Conservation (phyloP, 2,329 filamentous ascomycete species). For the Diaporthe sp. region DNA sequence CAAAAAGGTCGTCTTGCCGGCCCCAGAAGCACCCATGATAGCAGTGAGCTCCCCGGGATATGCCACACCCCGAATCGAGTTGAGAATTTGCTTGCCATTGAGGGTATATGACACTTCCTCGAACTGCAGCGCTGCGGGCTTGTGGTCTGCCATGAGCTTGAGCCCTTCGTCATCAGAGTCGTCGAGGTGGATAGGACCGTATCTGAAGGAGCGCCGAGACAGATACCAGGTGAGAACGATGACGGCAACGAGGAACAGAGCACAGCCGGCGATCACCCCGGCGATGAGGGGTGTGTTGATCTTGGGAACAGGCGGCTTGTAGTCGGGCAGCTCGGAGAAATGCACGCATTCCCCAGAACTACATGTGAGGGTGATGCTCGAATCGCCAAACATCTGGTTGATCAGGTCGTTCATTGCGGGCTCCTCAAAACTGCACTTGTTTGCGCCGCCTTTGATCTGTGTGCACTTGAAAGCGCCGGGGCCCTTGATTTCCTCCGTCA, state of each 20-base stretch:
- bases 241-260: conserved; percentile 88
- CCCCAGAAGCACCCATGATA: conserved; percentile 98
- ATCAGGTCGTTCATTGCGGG: conserved; percentile 94
- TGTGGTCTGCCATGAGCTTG: conserved; percentile 91
- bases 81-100: conserved; percentile 88
- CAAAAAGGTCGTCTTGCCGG: conserved; percentile 96
- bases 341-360: conserved; percentile 92
- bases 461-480: conserved; percentile 86
- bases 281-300: conserved; percentile 98
- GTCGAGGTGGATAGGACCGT: conserved; percentile 83
- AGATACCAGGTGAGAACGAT: conserved; percentile 90
- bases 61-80: conserved; percentile 84
- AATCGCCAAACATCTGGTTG: conserved; percentile 87
- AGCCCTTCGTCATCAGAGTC: conserved; percentile 89
- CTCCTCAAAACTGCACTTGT: conserved; percentile 86
- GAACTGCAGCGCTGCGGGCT: conserved; percentile 88
- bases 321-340: conserved; percentile 92
- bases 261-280: conserved; percentile 86
- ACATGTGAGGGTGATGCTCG: conserved; percentile 86
- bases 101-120: conserved; percentile 87
- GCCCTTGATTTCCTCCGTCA: conserved; percentile 84
- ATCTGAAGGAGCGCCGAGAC: conserved; percentile 76
- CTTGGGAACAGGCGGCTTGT: conserved; percentile 85
- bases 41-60: conserved; percentile 95
- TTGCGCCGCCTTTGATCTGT: conserved; percentile 70